Conservation (phyloP, 208 protist genomes). For the Tritrichomonas foetus region DNA sequence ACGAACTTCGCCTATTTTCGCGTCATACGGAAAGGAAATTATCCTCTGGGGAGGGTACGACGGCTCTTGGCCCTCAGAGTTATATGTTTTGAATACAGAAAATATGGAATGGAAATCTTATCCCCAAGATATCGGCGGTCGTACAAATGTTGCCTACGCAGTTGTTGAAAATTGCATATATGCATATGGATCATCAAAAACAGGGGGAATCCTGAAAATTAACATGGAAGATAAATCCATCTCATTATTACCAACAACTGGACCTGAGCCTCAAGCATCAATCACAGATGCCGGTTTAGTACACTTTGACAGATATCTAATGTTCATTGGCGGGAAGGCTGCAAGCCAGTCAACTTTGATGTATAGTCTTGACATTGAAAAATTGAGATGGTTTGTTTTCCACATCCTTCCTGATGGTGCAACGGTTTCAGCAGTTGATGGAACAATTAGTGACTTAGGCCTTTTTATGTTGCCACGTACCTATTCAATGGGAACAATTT, state of each 20-base stretch:
- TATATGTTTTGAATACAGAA: background rate
- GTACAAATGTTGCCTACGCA: background rate
- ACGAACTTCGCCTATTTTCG: background rate
- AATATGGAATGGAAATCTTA: background rate
- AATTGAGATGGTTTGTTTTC: slow-evolving; percentile 15
- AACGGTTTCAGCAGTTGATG: background rate
- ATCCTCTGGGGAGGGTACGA: slow-evolving; percentile 1
- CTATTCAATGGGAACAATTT: background rate
- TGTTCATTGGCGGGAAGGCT: background rate
- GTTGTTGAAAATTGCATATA: background rate
- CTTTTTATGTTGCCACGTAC: background rate
- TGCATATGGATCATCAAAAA: slow-evolving; percentile 1
- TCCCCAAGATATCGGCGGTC: background rate
- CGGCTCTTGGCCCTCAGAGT: background rate
- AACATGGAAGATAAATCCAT: background rate
- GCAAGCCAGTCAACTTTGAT: background rate
- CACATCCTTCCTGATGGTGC: background rate
- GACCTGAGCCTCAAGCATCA: background rate
- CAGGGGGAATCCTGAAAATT: background rate
- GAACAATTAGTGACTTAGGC: background rate
- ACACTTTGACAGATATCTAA: slow-evolving; percentile 22
- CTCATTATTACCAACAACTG: background rate
- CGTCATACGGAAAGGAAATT: background rate
- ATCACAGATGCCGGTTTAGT: background rate
- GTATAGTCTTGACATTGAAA: background rate